Evolutionary conservation across 257 asterid genomes (phyloP), one percentile per base, ranked within the genome.

Genomic region (Solanum microdontum): DNA sequence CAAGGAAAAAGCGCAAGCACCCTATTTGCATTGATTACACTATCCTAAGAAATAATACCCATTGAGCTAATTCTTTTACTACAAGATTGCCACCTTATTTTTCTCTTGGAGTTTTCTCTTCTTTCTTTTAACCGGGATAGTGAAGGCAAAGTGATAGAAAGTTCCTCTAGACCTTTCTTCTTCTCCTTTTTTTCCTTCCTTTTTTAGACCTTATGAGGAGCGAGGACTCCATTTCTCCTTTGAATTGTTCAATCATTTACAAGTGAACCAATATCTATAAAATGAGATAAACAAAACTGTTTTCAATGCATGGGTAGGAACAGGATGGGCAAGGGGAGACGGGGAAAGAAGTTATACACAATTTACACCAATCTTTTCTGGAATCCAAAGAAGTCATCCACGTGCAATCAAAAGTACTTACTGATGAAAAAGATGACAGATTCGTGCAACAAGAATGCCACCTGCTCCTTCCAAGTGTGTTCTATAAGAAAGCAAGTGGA

Each of bases 381-480:
- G 5, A 45, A 15, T 26, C 68, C 68, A 80, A 80, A 79, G 40
- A 43, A 80, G 40, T 45, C 68, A 28, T 80, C 68, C 28, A 45
- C 7, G 19, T 80, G 40, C 28, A 15, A 82, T 80, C 69, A 76
- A 5, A 88, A 85, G 76, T 30, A 64, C 91, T 77, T 93, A 95
- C 99, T 92, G 87, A 87, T 80, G 92, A 90, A 88, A 91, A 86
- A 69, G 97, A 88, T 36, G 94, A 86, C 84, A 92, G 88, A 87
- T 89, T 94, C 34, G 88, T 62, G 43, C 90, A 89, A 66, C 86
- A 87, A 64, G 88, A 55, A 76, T 89, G 90, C 73, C 91, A 90
- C 66, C 91, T 87, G 85, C 86, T 90, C 66, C 90, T 90, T 83
- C 93, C 87, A 24, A 87, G 80, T 86, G 91, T 87, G 86, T 87